These are phyloP conservation scores for Tricholoma matsutake DNA, from an alignment of 768 basidiomycete species.

Conservation along the genomic window DNA sequence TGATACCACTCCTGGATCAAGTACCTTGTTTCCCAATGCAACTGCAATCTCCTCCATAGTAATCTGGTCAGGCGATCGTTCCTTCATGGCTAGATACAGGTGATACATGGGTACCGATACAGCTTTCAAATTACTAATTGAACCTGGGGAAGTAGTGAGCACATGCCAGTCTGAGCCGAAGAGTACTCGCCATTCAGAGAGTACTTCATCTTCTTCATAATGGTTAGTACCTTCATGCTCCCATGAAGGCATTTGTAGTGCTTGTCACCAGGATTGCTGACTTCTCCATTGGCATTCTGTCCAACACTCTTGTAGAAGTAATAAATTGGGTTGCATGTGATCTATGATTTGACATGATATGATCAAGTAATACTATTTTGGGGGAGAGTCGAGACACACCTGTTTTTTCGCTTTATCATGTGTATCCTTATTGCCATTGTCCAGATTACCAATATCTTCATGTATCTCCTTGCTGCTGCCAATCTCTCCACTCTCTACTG, in stretches of 20 bases:
- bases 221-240: constrained; percentile 13
- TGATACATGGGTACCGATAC: too few species aligned
- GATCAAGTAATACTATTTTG: neutral
- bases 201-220: constrained; percentile 11
- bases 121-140: too few species aligned
- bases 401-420: neutral
- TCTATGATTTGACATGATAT: neutral
- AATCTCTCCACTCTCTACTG: too few species aligned
- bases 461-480: too few species aligned
- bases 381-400: neutral
- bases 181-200: constrained; percentile 9
- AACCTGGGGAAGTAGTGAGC: neutral
- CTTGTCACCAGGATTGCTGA: too few species aligned
- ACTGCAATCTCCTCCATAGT: too few species aligned
- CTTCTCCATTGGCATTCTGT: constrained; percentile 8
- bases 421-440: neutral
- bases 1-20: too few species aligned
- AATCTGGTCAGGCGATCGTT: too few species aligned
- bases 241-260: constrained; percentile 21
- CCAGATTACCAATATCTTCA: too few species aligned
- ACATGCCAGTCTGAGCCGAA: neutral
- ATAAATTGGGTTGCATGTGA: constrained; percentile 15
- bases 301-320: constrained; percentile 14
- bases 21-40: too few species aligned
- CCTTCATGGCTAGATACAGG: too few species aligned